Percentiles rank a stretch among this genome's conserved stretches.
These are phyloP conservation scores for Eutrema heterophyllum DNA, from an alignment of 345 rosid genomes.

Conservation along the genomic window DNA sequence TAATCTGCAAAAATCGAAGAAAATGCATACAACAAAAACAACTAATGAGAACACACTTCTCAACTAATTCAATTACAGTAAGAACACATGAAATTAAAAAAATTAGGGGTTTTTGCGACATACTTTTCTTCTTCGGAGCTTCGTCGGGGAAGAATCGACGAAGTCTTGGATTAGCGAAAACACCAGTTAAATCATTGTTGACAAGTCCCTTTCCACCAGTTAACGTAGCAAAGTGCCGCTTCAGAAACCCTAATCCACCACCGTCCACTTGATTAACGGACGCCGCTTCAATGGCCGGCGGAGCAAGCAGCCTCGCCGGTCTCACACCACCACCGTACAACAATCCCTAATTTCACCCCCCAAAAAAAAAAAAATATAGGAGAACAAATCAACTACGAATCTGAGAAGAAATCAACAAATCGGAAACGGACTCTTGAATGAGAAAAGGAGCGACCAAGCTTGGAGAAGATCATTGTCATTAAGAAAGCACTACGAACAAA, in stretches of 20 bases:
- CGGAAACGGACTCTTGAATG: slow-evolving; percentile 23
- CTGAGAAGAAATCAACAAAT: background rate
- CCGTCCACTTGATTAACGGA: slow-evolving; percentile 27
- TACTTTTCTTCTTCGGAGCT: slow-evolving; percentile 62
- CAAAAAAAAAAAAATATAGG: background rate
- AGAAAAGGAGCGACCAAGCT: slow-evolving; percentile 29
- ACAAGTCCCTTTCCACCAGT: slow-evolving; percentile 31
- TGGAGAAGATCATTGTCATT: slow-evolving; percentile 28
- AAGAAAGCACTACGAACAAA: background rate
- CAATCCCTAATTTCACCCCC: background rate
- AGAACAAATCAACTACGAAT: background rate
- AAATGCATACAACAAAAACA: background rate
- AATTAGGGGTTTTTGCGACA: background rate
- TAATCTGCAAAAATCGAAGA: slow-evolving; percentile 52
- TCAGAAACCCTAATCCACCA: slow-evolving; percentile 50
- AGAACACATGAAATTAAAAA: background rate
- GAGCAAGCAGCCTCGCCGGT: slow-evolving; percentile 21
- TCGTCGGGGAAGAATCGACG: slow-evolving; percentile 64
- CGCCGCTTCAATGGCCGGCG: slow-evolving; percentile 14
- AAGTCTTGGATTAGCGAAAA: slow-evolving; percentile 59
- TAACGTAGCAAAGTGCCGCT: slow-evolving; percentile 49
- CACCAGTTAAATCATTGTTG: slow-evolving; percentile 40
- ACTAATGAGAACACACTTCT: background rate
- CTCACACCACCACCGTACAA: slow-evolving; percentile 22
- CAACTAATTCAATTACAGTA: background rate